phyloP scores from a whole-genome alignment of 1,284 basidiomycete species.

The Pulveroboletus sp. region DNA sequence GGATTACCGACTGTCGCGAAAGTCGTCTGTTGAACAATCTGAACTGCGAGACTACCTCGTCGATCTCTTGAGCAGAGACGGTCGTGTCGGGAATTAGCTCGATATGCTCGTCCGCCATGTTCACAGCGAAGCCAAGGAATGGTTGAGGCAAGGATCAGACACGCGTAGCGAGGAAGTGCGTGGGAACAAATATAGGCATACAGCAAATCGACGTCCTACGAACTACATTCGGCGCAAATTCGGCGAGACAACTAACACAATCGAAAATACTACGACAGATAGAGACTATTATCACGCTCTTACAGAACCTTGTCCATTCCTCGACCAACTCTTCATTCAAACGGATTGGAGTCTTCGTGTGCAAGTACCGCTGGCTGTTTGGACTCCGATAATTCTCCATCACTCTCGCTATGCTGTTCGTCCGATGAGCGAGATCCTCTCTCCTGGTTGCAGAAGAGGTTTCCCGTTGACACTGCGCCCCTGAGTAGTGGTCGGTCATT shows the following conservation, averaged over 20 bases:
- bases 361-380: constrained; percentile 31
- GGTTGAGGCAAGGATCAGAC: not conserved
- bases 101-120: constrained; percentile 29
- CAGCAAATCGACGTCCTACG: constrained; percentile 25
- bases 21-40: constrained; percentile 31
- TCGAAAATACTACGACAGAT: constrained; percentile 29
- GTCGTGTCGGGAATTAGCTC: constrained; percentile 7
- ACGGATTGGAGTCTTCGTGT: constrained; percentile 63
- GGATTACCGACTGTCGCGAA: constrained; percentile 28
- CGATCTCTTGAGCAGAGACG: constrained; percentile 35
- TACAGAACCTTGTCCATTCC: constrained; percentile 16
- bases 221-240: constrained; percentile 39
- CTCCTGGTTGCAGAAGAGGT: constrained; percentile 51
- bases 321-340: constrained; percentile 35
- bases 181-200: constrained; percentile 33
- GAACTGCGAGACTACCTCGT: constrained; percentile 36
- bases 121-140: not conserved
- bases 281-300: constrained; percentile 32
- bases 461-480: constrained; percentile 56
- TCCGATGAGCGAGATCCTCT: constrained; percentile 42
- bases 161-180: constrained; percentile 17
- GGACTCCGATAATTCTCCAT: constrained; percentile 27
- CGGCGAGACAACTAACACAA: constrained; percentile 33
- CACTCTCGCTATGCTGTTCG: constrained; percentile 41
- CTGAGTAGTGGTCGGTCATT: constrained; percentile 36